A percentile compares a stretch with the other conserved stretches of the same genome.
These are phyloP conservation scores for Lentinula boryana DNA, from an alignment of 768 basidiomycete species.

Conservation along the genomic window DNA sequence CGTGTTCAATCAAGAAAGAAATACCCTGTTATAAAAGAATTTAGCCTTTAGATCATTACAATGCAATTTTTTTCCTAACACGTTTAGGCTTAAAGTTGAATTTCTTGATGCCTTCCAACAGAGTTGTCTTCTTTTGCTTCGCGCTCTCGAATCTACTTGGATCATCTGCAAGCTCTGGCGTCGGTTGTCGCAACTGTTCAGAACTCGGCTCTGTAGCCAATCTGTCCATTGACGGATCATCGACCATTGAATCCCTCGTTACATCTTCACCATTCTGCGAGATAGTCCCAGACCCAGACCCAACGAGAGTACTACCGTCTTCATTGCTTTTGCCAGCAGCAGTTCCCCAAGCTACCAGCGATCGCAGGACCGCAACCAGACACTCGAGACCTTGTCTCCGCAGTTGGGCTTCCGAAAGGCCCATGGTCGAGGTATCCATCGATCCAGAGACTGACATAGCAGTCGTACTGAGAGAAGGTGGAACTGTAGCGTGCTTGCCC, in stretches of 20 bases:
- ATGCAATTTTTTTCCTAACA: conserved; percentile 36
- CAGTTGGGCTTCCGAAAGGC: conserved; percentile 77
- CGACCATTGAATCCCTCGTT: conserved; percentile 42
- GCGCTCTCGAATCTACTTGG: conserved; percentile 91
- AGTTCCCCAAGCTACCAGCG: conserved; percentile 88
- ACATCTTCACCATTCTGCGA: conserved; percentile 50
- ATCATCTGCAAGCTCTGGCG: conserved; percentile 83
- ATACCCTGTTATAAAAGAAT: conserved; percentile 57
- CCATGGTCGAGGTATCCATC: conserved; percentile 61
- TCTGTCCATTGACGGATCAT: conserved; percentile 53
- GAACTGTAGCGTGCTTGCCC: conserved; percentile 27
- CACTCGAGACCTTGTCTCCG: conserved; percentile 93
- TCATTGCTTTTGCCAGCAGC: conserved; percentile 40
- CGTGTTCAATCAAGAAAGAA: conserved; percentile 80
- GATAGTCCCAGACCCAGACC: conserved; percentile 27
- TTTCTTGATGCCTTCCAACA: conserved; percentile 93
- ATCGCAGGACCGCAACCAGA: conserved; percentile 81
- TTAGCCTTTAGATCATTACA: not conserved
- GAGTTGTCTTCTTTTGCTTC: conserved; percentile 92
- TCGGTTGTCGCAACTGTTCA: conserved; percentile 58
- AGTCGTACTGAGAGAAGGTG: conserved; percentile 59
- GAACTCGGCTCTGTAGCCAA: conserved; percentile 41
- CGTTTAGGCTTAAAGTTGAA: conserved; percentile 99
- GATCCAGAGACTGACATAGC: conserved; percentile 60
- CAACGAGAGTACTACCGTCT: conserved; percentile 24